These are phyloP conservation scores for Naganishia onofrii DNA, from an alignment of 768 basidiomycete genomes.

Conservation along the genomic window DNA sequence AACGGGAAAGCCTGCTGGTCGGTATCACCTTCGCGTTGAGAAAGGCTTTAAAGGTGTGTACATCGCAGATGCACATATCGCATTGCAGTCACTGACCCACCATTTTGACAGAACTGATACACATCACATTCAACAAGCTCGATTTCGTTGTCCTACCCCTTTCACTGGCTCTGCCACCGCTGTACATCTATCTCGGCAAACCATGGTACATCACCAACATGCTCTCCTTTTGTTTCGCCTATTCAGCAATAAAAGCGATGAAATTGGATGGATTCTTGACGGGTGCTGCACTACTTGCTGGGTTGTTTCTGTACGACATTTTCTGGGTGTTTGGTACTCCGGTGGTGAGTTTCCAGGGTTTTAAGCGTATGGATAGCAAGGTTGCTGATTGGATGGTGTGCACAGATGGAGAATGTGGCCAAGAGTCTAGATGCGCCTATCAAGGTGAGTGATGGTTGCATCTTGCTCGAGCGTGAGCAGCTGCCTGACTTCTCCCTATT, in stretches of 20 bases:
- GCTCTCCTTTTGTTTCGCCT: slow-evolving; percentile 70
- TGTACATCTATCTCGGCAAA: slow-evolving; percentile 64
- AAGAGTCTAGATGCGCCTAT: slow-evolving; percentile 86
- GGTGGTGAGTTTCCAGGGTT: slow-evolving; percentile 53
- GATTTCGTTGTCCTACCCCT: slow-evolving; percentile 52
- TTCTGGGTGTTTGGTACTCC: slow-evolving; percentile 62
- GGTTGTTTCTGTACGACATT: slow-evolving; percentile 87
- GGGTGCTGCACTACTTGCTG: slow-evolving; percentile 73
- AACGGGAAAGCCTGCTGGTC: slow-evolving; percentile 19
- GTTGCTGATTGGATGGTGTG: slow-evolving; percentile 34
- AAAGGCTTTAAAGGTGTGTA: slow-evolving; percentile 42
- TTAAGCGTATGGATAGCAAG: slow-evolving; percentile 54
- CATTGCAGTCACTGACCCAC: neutral
- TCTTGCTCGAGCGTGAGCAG: neutral
- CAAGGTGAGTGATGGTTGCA: slow-evolving; percentile 59
- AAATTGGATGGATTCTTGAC: slow-evolving; percentile 87
- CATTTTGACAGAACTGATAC: slow-evolving; percentile 45
- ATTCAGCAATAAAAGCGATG: slow-evolving; percentile 73
- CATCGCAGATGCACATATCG: neutral
- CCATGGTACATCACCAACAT: slow-evolving; percentile 76
- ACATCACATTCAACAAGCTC: slow-evolving; percentile 55
- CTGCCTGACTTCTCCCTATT: neutral
- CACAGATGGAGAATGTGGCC: slow-evolving; percentile 83
- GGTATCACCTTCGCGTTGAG: slow-evolving; percentile 43
- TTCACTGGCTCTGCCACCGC: slow-evolving; percentile 60